These are phyloP conservation scores for Fusarium sarcochroum DNA, from an alignment of 2,329 filamentous ascomycete genomes.

Conservation along the genomic window DNA sequence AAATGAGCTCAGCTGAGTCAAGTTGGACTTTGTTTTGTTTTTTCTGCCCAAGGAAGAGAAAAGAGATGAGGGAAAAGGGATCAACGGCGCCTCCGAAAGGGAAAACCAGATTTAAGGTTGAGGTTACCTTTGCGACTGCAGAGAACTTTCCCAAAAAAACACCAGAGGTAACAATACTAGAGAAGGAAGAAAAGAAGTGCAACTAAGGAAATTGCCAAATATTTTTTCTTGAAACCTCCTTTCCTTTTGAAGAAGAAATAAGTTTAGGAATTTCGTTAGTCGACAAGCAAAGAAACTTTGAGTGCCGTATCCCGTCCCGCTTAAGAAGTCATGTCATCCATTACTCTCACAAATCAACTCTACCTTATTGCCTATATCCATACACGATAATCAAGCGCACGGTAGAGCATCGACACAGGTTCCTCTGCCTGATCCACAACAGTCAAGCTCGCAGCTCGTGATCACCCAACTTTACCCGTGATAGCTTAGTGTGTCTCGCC, in stretches of 20 bases:
- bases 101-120: constrained; percentile 2
- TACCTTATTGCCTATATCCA: constrained; percentile 17
- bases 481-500: constrained; percentile 41
- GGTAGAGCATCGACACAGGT: constrained; percentile 25
- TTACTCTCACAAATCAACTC: constrained; percentile 22
- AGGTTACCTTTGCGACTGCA: constrained; percentile 28
- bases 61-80: constrained; percentile 21
- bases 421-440: constrained; percentile 38
- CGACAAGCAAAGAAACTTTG: constrained; percentile 15
- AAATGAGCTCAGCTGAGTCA: constrained; percentile 27
- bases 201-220: constrained; percentile 4
- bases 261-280: neutral
- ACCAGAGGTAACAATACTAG: neutral
- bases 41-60: constrained; percentile 17
- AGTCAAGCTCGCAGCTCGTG: constrained; percentile 44
- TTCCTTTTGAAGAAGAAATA: constrained; percentile 12
- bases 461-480: constrained; percentile 37
- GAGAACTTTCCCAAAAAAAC: constrained; percentile 31
- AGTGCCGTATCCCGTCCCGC: constrained; percentile 18
- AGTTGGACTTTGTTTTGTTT: constrained; percentile 21
- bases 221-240: constrained; percentile 4
- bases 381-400: constrained; percentile 19
- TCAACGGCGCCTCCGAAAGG: constrained; percentile 25
- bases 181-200: constrained; percentile 16
- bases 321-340: constrained; percentile 15